Percentiles rank a stretch among this genome's conserved stretches.
Evolutionary conservation across 108 stramenopile species (phyloP).

Genomic region (Nitzschia putrida): DNA sequence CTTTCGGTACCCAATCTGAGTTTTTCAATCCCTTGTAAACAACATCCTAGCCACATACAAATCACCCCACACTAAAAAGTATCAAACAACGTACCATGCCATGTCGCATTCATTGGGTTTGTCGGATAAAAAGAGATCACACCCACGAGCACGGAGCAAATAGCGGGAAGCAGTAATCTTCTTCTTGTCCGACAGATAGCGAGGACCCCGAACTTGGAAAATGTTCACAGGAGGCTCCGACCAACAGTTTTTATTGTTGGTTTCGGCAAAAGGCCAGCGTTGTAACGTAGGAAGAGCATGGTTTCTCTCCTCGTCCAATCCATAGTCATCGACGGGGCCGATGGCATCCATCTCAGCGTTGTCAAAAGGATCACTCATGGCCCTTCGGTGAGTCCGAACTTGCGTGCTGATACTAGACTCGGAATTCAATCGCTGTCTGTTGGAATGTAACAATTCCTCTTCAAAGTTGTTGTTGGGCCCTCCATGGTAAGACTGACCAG

Average conservation of each 20-base stretch:
- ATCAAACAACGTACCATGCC: constrained; percentile 8
- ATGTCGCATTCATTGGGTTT: constrained; percentile 28
- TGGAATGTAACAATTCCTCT: not conserved
- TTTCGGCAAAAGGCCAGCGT: constrained; percentile 49
- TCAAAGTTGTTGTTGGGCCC: not conserved
- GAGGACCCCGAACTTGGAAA: constrained; percentile 71
- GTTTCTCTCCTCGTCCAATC: constrained; percentile 2
- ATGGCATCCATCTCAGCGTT: constrained; percentile 31
- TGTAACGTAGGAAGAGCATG: constrained; percentile 40
- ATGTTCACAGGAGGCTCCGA: constrained; percentile 58
- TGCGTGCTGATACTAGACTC: constrained; percentile 20
- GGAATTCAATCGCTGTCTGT: constrained; percentile 3
- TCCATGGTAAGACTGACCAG: constrained; percentile 4
- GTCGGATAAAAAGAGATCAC: constrained; percentile 80
- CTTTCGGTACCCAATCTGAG: too few species aligned
- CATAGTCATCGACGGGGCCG: constrained; percentile 2
- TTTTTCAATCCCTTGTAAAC: too few species aligned
- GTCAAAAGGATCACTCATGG: constrained; percentile 54
- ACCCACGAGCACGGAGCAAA: constrained; percentile 68
- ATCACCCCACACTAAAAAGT: too few species aligned
- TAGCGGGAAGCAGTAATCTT: constrained; percentile 64
- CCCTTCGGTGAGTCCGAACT: constrained; percentile 25
- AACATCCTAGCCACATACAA: too few species aligned
- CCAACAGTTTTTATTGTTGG: constrained; percentile 73
- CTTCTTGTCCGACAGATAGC: constrained; percentile 74